phyloP scores from a whole-genome alignment of 805 yeast genomes.

The Cephaloascus albidus region DNA sequence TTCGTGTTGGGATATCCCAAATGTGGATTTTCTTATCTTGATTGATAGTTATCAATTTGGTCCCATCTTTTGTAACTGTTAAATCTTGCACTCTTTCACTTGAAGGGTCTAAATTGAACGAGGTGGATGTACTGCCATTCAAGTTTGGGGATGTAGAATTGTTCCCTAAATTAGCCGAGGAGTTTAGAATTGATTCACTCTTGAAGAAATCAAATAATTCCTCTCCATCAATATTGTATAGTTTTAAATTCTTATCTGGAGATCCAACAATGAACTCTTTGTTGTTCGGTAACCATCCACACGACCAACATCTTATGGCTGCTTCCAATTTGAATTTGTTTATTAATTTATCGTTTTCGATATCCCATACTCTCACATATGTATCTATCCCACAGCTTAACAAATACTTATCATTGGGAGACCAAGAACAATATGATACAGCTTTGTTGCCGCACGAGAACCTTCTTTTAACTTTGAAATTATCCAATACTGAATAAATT shows the following conservation, averaged over 20 bases:
- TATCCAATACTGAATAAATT: conserved; percentile 53
- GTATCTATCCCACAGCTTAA: conserved; percentile 71
- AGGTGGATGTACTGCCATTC: not conserved
- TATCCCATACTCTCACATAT: conserved; percentile 60
- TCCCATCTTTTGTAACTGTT: conserved; percentile 57
- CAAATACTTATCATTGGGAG: conserved; percentile 56
- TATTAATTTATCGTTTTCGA: conserved; percentile 16
- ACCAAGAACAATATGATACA: conserved; percentile 65
- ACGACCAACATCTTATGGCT: conserved; percentile 31
- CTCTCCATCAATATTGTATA: conserved; percentile 25
- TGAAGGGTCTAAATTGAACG: conserved; percentile 5
- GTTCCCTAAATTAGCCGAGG: not conserved
- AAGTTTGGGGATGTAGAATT: not conserved
- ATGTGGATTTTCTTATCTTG: conserved; percentile 54
- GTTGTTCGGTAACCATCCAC: conserved; percentile 62
- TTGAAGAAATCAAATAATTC: conserved; percentile 29
- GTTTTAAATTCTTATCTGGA: conserved; percentile 53
- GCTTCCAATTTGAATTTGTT: conserved; percentile 7
- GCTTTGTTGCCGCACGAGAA: conserved; percentile 33
- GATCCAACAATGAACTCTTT: conserved; percentile 60
- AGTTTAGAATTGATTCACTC: not conserved
- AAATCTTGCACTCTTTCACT: conserved; percentile 55
- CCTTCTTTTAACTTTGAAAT: conserved; percentile 12
- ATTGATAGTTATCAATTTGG: conserved; percentile 52
- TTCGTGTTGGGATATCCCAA: conserved; percentile 39